A percentile compares a stretch with the other conserved stretches of the same genome.
Evolutionary conservation across 768 basidiomycete genomes (phyloP).

Genomic region (Trametes punicea): DNA sequence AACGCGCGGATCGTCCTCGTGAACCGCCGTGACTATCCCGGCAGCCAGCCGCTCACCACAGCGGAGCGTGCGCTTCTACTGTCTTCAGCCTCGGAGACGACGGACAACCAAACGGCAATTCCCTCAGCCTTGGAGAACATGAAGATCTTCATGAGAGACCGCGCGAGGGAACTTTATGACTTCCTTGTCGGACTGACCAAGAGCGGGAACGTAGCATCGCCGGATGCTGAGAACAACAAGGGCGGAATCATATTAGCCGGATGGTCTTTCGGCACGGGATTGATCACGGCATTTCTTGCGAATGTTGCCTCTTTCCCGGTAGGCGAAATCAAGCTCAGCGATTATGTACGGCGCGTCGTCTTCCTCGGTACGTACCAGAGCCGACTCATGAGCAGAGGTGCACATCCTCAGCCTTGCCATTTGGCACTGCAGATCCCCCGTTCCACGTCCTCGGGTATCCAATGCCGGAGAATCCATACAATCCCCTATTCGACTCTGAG

Average conservation of each 20-base stretch:
- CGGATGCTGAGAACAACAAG: background rate
- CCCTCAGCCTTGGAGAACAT: background rate
- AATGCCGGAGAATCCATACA: background rate
- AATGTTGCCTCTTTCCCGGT: conserved; percentile 5
- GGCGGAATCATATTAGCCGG: conserved; percentile 18
- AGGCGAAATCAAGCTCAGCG: conserved; percentile 1
- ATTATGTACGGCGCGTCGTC: conserved; percentile 12
- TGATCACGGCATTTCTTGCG: conserved; percentile 15
- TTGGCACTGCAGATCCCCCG: background rate
- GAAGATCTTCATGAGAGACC: conserved; percentile 4
- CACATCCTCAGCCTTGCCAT: no score
- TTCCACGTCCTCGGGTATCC: conserved; percentile 2
- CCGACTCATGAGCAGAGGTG: background rate
- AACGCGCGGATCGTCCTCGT: conserved; percentile 24
- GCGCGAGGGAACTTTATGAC: conserved; percentile 5
- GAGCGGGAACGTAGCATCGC: background rate
- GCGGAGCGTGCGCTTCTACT: conserved; percentile 11
- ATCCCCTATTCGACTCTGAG: background rate
- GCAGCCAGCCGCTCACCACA: conserved; percentile 18
- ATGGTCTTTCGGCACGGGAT: conserved; percentile 17
- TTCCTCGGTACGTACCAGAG: conserved; percentile 10
- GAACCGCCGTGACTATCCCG: conserved; percentile 28
- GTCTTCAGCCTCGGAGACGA: background rate
- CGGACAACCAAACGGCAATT: background rate
- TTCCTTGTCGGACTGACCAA: conserved; percentile 8